These are phyloP conservation scores for Balamuthia mandrillaris DNA, from an alignment of 208 protist species.

Conservation along the genomic window DNA sequence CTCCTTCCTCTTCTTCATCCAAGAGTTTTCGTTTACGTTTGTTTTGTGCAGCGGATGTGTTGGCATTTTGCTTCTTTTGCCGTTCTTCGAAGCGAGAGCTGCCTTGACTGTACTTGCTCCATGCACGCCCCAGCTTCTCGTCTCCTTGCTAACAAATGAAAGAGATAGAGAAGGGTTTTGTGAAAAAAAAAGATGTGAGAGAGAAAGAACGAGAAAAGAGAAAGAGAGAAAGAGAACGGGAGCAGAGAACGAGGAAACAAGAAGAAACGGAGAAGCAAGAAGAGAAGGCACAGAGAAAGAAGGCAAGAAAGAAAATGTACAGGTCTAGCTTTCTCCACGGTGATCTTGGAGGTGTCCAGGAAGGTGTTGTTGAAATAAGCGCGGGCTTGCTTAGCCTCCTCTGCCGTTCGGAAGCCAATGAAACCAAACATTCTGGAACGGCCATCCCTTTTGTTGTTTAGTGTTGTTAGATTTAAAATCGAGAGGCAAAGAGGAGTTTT, in stretches of 20 bases:
- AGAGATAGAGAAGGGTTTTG: too few relatives aligned
- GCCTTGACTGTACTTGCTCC: conserved; percentile 77
- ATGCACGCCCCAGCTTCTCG: conserved; percentile 57
- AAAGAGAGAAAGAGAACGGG: not conserved
- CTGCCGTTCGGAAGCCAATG: conserved; percentile 84
- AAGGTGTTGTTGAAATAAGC: conserved; percentile 87
- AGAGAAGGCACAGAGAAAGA: not conserved
- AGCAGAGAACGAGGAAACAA: not conserved
- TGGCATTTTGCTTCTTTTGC: not conserved
- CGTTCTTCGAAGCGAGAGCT: conserved; percentile 52
- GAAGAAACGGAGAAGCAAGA: not conserved
- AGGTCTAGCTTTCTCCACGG: conserved; percentile 66
- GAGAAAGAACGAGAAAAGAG: too few relatives aligned
- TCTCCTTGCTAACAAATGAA: conserved; percentile 55
- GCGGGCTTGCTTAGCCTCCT: conserved; percentile 81
- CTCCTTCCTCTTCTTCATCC: conserved; percentile 1
- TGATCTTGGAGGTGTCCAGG: conserved; percentile 87
- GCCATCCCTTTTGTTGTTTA: conserved; percentile 63
- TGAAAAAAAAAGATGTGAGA: too few relatives aligned
- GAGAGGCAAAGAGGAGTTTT: not conserved
- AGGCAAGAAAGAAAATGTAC: not conserved
- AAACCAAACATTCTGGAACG: conserved; percentile 90
- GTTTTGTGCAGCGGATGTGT: not conserved
- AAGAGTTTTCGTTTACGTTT: not conserved
- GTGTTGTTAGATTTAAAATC: not conserved